phyloP scores from a whole-genome alignment of 2,329 filamentous ascomycete genomes.

The Colletotrichum siamense region DNA sequence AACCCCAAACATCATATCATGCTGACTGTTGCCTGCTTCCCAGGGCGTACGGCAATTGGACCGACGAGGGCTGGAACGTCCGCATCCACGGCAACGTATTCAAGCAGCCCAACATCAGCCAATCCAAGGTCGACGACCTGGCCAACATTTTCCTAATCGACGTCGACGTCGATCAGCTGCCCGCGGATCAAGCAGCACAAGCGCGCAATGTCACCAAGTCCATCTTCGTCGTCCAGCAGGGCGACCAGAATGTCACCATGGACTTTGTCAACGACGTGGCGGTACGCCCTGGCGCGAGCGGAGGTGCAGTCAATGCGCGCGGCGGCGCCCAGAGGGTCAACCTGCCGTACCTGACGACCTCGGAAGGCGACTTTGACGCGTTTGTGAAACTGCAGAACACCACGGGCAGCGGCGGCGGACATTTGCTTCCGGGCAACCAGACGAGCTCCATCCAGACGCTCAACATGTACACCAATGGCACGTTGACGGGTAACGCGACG shows the following conservation, averaged over 20 bases:
- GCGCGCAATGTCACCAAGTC: slow-evolving; percentile 75
- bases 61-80: slow-evolving; percentile 77
- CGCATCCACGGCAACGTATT: slow-evolving; percentile 82
- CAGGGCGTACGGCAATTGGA: slow-evolving; percentile 78
- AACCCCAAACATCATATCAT: background rate
- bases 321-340: slow-evolving; percentile 68
- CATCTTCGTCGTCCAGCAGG: slow-evolving; percentile 80
- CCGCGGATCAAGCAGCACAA: slow-evolving; percentile 64
- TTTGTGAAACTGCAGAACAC: slow-evolving; percentile 69
- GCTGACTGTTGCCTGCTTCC: background rate
- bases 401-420: slow-evolving; percentile 51
- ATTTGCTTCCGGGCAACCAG: slow-evolving; percentile 66
- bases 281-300: slow-evolving; percentile 57
- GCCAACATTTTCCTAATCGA: slow-evolving; percentile 75
- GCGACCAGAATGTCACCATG: slow-evolving; percentile 66
- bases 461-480: slow-evolving; percentile 71
- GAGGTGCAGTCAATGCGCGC: slow-evolving; percentile 56
- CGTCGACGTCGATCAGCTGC: slow-evolving; percentile 64
- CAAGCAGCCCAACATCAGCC: slow-evolving; percentile 74
- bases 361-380: slow-evolving; percentile 74
- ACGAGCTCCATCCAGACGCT: slow-evolving; percentile 70
- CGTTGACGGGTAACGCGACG: slow-evolving; percentile 73
- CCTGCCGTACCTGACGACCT: slow-evolving; percentile 70
- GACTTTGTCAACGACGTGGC: slow-evolving; percentile 54
- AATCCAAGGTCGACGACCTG: slow-evolving; percentile 69